Evolutionary conservation across 192 early-diverging fungal species (phyloP).

Genomic region (Gaertneriomyces sp.): DNA sequence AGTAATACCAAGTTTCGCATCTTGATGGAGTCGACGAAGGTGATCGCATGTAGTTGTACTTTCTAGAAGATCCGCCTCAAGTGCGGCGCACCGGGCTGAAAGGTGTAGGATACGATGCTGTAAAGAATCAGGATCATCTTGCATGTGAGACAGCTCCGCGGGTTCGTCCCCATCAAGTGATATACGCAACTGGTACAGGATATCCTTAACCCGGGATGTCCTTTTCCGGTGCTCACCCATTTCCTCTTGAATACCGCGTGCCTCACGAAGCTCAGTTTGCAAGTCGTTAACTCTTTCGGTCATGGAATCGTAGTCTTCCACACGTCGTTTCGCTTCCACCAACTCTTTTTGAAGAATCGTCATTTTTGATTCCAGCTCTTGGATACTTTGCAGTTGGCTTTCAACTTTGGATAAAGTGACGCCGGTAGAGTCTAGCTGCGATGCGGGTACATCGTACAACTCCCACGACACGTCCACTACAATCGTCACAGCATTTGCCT

Average conservation of each 20-base stretch:
- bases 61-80: conserved; percentile 18
- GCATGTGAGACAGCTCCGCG: background rate
- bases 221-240: conserved; percentile 15
- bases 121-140: conserved; percentile 17
- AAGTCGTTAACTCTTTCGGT: conserved; percentile 11
- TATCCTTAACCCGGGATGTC: conserved; percentile 3
- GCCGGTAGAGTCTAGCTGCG: no score
- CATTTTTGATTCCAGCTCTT: conserved; percentile 18
- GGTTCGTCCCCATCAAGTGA: background rate
- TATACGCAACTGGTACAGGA: background rate
- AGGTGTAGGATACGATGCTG: conserved; percentile 9
- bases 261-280: conserved; percentile 19
- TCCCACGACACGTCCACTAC: no score
- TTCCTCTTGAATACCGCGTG: conserved; percentile 14
- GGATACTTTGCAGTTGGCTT: conserved; percentile 9
- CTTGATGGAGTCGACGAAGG: conserved; percentile 12
- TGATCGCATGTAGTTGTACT: conserved; percentile 5
- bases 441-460: no score
- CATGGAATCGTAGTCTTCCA: conserved; percentile 22
- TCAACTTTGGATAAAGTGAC: background rate
- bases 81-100: conserved; percentile 3
- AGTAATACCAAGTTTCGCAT: conserved; percentile 7
- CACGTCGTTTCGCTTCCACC: conserved; percentile 8
- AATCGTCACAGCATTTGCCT: background rate
- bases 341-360: conserved; percentile 27